A percentile compares a stretch with the other conserved stretches of the same genome.
These are phyloP conservation scores for Rosa persica DNA, from an alignment of 306 rosid species.

Conservation along the genomic window DNA sequence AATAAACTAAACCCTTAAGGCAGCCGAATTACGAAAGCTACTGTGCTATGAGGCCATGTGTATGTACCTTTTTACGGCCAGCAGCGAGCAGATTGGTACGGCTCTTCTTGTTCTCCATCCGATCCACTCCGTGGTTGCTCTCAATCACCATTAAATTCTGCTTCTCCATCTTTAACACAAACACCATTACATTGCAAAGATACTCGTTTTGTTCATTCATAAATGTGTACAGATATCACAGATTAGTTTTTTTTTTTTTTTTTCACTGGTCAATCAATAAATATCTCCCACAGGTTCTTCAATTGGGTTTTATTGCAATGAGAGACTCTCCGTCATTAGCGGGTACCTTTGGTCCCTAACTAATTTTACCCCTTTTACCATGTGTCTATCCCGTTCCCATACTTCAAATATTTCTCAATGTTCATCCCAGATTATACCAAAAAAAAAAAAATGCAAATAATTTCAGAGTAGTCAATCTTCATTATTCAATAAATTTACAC, in stretches of 20 bases:
- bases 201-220: background rate
- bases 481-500: background rate
- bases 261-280: too few relatives aligned
- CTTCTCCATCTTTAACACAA: slow-evolving; percentile 28
- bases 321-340: too few relatives aligned
- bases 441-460: background rate
- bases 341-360: too few relatives aligned
- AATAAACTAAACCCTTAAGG: too few relatives aligned
- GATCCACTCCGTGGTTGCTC: slow-evolving; percentile 52
- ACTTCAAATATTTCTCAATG: too few relatives aligned
- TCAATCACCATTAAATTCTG: slow-evolving; percentile 38
- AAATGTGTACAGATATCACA: background rate
- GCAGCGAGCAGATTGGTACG: slow-evolving; percentile 97
- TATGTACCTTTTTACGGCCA: slow-evolving; percentile 77
- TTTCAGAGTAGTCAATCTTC: background rate
- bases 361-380: too few relatives aligned
- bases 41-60: background rate
- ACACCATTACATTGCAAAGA: slow-evolving; percentile 11
- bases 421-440: too few relatives aligned
- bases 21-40: background rate
- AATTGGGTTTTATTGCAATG: too few relatives aligned
- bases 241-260: too few relatives aligned
- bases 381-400: too few relatives aligned
- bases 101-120: slow-evolving; percentile 82
- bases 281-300: too few relatives aligned